phyloP scores from a whole-genome alignment of 495 filamentous ascomycete species.

The Aspergillus leporis region DNA sequence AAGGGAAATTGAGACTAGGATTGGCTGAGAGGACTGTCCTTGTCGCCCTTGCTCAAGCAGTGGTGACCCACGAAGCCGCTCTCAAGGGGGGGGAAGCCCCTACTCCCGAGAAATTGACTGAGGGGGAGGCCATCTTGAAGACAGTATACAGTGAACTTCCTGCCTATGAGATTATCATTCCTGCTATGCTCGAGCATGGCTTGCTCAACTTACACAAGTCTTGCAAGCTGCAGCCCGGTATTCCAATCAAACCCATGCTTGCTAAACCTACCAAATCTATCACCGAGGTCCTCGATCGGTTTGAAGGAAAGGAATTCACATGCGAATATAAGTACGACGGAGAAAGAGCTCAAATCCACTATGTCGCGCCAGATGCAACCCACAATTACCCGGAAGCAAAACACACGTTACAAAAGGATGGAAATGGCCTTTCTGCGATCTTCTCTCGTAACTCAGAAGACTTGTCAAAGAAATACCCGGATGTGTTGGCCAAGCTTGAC shows the following conservation, averaged over 20 bases:
- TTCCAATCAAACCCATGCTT: conserved; percentile 97
- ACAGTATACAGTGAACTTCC: conserved; percentile 92
- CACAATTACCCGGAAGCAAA: conserved; percentile 59
- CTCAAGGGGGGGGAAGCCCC: conserved; percentile 66
- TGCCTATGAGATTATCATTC: conserved; percentile 93
- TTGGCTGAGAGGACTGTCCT: conserved; percentile 91
- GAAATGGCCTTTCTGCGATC: conserved; percentile 74
- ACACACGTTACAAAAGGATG: conserved; percentile 50
- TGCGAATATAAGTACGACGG: conserved; percentile 99
- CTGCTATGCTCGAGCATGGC: conserved; percentile 81
- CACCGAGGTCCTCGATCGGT: conserved; percentile 94
- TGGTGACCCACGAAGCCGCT: conserved; percentile 77
- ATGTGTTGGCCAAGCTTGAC: conserved; percentile 83
- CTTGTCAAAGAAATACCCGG: conserved; percentile 94
- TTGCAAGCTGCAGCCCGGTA: conserved; percentile 91
- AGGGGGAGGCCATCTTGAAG: conserved; percentile 84
- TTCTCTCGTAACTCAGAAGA: conserved; percentile 98
- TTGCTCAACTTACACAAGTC: conserved; percentile 76
- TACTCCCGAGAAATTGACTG: conserved; percentile 69
- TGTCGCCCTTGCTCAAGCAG: conserved; percentile 82
- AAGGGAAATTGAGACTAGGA: conserved; percentile 89
- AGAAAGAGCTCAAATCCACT: conserved; percentile 96
- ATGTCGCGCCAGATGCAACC: conserved; percentile 78
- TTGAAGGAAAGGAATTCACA: conserved; percentile 92
- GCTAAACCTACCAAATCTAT: conserved; percentile 99